Evolutionary conservation across 1,284 basidiomycete genomes (phyloP), one percentile per base, ranked within the genome.

Genomic region (Marasmius tenuissimus): DNA sequence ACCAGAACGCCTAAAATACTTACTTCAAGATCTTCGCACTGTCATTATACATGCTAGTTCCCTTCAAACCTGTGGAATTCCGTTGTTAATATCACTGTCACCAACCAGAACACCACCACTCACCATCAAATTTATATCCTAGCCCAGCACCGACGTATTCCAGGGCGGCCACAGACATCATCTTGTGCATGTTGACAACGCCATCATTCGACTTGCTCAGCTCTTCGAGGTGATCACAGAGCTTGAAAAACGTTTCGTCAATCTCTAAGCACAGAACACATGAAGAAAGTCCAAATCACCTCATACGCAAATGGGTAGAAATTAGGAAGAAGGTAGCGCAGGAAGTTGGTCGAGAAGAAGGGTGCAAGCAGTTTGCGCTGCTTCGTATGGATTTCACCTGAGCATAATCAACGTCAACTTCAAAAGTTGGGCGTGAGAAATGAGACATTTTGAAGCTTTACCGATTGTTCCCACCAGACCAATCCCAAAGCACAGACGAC

Each of bases 301-400:
- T 54, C 20, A 54, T 54, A 54, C 1, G 27, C 52, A 37, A 54
- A 54, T 27, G 52, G 52, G 37, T 54, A 54, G 52, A 54, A 54
- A 35, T 34, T 11, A 34, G 52, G 52, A 18, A 54, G 52, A 34
- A 54, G 35, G 5, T 18, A 16, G 10, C 52, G 52, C 9, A 54
- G 52, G 27, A 34, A 54, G 12, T 54, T 54, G 18, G 52, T 27
- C 18, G 52, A 27, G 37, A 54, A 54, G n/a, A 54, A 54, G 10
- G 52, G 52, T 14, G 52, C 27, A 14, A 54, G 37, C 12, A 54
- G 35, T 12, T 35, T 10, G 37, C 52, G 52, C 35, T 54, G 52
- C 27, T 18, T 54, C 12, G 52, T 34, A 18, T 54, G 52, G 22
- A 37, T 18, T 18, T 54, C 35, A 37, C 52, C 52, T 54, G 27